Conservation (phyloP, 352 stramenopile genomes). For the Phytopythium oedochilum region DNA sequence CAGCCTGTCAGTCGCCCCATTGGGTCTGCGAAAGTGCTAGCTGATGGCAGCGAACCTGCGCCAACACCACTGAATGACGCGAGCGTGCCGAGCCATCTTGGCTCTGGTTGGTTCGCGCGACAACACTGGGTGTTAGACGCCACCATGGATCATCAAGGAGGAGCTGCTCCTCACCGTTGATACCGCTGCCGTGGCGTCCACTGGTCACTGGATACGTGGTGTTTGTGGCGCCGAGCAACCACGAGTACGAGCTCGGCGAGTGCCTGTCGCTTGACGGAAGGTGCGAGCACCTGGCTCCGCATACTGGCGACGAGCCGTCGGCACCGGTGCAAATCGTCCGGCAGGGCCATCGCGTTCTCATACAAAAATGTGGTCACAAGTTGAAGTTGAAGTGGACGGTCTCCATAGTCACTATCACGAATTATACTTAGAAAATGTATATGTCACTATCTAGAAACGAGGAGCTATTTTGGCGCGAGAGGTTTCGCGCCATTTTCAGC, state of each 20-base stretch:
- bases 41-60: no score
- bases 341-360: slow-evolving; percentile 1
- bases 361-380: neutral
- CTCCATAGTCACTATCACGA: neutral
- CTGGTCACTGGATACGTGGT: neutral
- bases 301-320: slow-evolving; percentile 46
- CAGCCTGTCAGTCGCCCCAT: no score
- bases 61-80: slow-evolving; percentile 17
- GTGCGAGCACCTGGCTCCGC: slow-evolving; percentile 34
- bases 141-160: no score
- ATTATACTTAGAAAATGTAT: neutral
- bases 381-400: neutral
- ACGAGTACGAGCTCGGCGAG: slow-evolving; percentile 19
- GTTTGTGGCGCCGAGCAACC: slow-evolving; percentile 3
- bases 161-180: slow-evolving; percentile 19
- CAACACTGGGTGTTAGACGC: no score
- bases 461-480: neutral
- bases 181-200: slow-evolving; percentile 23
- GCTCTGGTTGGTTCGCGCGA: no score
- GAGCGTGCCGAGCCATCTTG: neutral
- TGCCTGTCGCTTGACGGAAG: slow-evolving; percentile 34
- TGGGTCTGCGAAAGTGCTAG: no score
- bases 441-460: neutral
- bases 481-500: neutral
- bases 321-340: slow-evolving; percentile 44